These are phyloP conservation scores for Trametes gibbosa DNA, from an alignment of 768 basidiomycete species.

Conservation along the genomic window DNA sequence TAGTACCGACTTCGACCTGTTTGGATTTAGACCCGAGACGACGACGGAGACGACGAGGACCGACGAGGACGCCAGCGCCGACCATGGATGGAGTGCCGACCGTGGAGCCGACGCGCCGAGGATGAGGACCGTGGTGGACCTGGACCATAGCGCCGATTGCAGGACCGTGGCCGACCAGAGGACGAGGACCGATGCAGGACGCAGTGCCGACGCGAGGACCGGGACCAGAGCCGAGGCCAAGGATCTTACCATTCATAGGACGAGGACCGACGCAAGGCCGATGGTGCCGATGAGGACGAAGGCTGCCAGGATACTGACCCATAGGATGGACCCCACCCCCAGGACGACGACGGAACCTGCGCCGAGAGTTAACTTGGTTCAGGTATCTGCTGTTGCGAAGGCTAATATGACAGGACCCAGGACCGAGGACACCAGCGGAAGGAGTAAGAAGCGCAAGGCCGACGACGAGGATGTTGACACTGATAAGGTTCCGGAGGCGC, in stretches of 20 bases:
- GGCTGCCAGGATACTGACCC: neutral
- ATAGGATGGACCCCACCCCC: no score
- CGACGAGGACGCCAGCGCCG: neutral
- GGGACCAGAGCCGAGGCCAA: neutral
- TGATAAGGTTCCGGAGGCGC: neutral
- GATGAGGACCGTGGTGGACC: no score
- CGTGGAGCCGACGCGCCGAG: no score
- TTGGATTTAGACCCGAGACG: neutral
- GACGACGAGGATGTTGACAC: neutral
- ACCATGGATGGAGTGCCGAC: neutral
- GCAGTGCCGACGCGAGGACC: neutral
- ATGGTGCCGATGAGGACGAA: neutral
- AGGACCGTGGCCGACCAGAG: neutral
- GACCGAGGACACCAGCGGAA: neutral
- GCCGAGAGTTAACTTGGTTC: neutral
- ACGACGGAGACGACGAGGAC: neutral
- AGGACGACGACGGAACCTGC: neutral
- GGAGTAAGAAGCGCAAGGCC: slow-evolving; percentile 4
- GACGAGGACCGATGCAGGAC: no score
- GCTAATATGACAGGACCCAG: neutral
- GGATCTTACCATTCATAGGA: neutral
- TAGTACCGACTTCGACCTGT: neutral
- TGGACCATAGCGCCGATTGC: no score
- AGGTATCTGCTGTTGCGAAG: neutral
- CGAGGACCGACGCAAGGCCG: neutral